phyloP scores from a whole-genome alignment of 352 stramenopile species.

The Pythium utonaiense region DNA sequence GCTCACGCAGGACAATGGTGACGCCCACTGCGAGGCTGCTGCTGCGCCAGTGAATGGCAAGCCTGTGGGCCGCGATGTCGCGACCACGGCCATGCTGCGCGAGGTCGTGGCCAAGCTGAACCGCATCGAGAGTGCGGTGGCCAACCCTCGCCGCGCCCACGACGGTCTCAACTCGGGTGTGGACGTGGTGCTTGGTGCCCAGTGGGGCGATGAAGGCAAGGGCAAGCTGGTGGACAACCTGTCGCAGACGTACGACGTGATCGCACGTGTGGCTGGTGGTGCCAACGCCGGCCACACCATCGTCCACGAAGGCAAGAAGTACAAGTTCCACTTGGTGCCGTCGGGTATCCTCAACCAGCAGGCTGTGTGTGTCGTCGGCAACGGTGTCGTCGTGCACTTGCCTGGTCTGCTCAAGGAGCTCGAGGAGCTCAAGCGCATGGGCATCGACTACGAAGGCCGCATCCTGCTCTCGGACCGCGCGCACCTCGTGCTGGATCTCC shows the following conservation, averaged over 20 bases:
- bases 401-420: constrained; percentile 96
- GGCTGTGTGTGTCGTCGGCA: constrained; percentile 96
- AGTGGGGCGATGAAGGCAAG: constrained; percentile 99
- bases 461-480: constrained; percentile 97
- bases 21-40: constrained; percentile 4
- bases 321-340: constrained; percentile 99
- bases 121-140: constrained; percentile 82
- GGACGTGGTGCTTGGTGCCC: constrained; percentile 94
- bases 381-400: constrained; percentile 98
- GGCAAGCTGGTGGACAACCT: constrained; percentile 97
- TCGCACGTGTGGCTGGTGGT: constrained; percentile 94
- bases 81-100: constrained; percentile 70
- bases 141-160: constrained; percentile 72
- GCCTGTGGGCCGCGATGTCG: constrained; percentile 43
- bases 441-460: constrained; percentile 90
- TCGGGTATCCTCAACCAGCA: constrained; percentile 96
- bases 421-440: constrained; percentile 85
- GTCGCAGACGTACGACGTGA: constrained; percentile 95
- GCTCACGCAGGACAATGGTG: constrained; percentile 13
- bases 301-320: constrained; percentile 97
- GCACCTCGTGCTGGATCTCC: constrained; percentile 99
- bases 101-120: constrained; percentile 85
- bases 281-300: constrained; percentile 99
- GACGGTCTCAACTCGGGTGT: constrained; percentile 68
- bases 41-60: constrained; percentile 11